Conservation (phyloP, 495 filamentous ascomycete species). For the Aspergillus sparsus region DNA sequence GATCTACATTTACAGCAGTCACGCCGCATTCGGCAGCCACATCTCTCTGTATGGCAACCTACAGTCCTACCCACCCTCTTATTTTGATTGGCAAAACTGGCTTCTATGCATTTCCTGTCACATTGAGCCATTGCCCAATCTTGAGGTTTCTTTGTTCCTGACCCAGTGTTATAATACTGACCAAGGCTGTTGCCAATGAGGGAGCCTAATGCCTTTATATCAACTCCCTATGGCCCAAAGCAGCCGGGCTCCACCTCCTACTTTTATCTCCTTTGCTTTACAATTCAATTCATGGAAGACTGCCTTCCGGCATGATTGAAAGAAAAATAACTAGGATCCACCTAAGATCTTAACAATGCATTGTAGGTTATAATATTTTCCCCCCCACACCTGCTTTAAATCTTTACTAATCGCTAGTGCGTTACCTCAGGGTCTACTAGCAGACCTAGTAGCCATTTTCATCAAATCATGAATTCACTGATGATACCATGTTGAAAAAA, state of each 20-base stretch:
- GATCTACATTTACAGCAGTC: too few species aligned
- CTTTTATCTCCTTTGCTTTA: neutral
- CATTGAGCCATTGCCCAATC: too few species aligned
- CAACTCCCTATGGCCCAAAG: conserved; percentile 6
- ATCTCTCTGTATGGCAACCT: too few species aligned
- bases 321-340: neutral
- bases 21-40: too few species aligned
- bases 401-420: conserved; percentile 4
- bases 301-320: neutral
- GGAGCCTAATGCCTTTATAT: conserved; percentile 12
- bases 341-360: neutral
- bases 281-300: neutral
- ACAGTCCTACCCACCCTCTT: too few species aligned
- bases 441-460: conserved; percentile 18
- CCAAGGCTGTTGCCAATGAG: conserved; percentile 1
- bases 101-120: too few species aligned
- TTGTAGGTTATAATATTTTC: neutral
- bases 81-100: too few species aligned
- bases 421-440: conserved; percentile 3
- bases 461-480: conserved; percentile 20
- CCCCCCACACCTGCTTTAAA: conserved; percentile 9
- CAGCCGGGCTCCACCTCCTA: conserved; percentile 14
- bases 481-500: conserved; percentile 11
- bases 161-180: neutral
- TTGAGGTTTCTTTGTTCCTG: neutral